phyloP scores from a whole-genome alignment of 1,139 yeast genomes.

The Hyphopichia buzzinii region DNA sequence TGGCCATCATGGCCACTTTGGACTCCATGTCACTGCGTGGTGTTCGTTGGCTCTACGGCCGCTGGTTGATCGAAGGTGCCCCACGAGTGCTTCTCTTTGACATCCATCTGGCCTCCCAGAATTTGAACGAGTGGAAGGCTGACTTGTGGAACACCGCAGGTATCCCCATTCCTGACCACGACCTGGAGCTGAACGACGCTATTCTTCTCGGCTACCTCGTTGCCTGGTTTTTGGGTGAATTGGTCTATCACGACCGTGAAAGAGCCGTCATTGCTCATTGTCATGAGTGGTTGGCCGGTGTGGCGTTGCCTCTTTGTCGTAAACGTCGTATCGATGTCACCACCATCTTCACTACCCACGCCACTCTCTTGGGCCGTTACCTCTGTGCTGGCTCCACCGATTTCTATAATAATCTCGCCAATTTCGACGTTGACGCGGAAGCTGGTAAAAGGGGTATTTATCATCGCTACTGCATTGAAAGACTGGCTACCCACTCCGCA shows the following conservation, averaged over 20 bases:
- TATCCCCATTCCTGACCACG: constrained; percentile 90
- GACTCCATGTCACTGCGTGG: constrained; percentile 81
- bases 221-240: constrained; percentile 96
- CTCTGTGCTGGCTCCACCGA: constrained; percentile 96
- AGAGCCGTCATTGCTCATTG: constrained; percentile 92
- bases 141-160: constrained; percentile 92
- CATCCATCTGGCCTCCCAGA: constrained; percentile 66
- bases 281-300: constrained; percentile 99
- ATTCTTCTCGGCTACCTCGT: constrained; percentile 88
- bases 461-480: constrained; percentile 94
- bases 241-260: constrained; percentile 75
- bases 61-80: constrained; percentile 98
- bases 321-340: constrained; percentile 91
- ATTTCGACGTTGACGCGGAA: constrained; percentile 94
- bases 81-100: constrained; percentile 91
- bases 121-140: constrained; percentile 88
- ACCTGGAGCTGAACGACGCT: constrained; percentile 87
- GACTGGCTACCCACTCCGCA: constrained; percentile 94
- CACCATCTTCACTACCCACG: constrained; percentile 96
- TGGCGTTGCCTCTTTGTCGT: constrained; percentile 88
- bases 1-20: constrained; percentile 57
- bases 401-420: constrained; percentile 86
- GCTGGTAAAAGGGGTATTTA: constrained; percentile 98
- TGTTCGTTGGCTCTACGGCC: constrained; percentile 78
- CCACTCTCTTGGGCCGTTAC: constrained; percentile 91